Percentiles rank a stretch among this genome's conserved stretches.
These are phyloP conservation scores for Antrodiella citrinella DNA, from an alignment of 768 basidiomycete species.

Conservation along the genomic window DNA sequence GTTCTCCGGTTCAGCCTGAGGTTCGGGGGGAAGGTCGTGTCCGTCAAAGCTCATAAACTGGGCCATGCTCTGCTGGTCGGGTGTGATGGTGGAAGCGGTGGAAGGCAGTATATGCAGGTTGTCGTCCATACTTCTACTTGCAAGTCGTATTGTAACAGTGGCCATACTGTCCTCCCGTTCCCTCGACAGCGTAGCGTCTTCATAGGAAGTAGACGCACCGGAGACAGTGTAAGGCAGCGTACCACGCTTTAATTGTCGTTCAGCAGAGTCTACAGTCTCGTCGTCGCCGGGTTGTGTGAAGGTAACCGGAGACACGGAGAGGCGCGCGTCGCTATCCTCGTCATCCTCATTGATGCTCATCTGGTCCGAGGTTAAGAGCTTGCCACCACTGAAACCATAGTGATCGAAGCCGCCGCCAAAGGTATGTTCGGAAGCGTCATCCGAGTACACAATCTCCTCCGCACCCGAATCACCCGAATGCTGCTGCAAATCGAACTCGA, in stretches of 20 bases:
- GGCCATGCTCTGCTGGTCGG: neutral
- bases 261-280: slow-evolving; percentile 8
- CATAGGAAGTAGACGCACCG: slow-evolving; percentile 17
- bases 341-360: slow-evolving; percentile 22
- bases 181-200: slow-evolving; percentile 18
- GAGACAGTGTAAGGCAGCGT: slow-evolving; percentile 60
- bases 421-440: slow-evolving; percentile 41
- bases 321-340: slow-evolving; percentile 5
- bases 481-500: slow-evolving; percentile 23
- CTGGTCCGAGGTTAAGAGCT: slow-evolving; percentile 15
- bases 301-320: slow-evolving; percentile 8
- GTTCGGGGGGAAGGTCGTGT: neutral
- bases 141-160: slow-evolving; percentile 41
- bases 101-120: slow-evolving; percentile 15
- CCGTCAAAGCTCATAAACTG: neutral
- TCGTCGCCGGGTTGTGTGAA: slow-evolving; percentile 12
- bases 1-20: slow-evolving; percentile 4
- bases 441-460: slow-evolving; percentile 23
- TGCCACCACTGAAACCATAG: slow-evolving; percentile 6
- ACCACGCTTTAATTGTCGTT: slow-evolving; percentile 31
- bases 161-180: slow-evolving; percentile 51
- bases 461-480: neutral
- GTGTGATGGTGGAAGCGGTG: neutral
- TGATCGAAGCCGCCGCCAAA: slow-evolving; percentile 32
- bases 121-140: slow-evolving; percentile 55